Percentiles rank a stretch among this genome's conserved stretches.
phyloP scores from a whole-genome alignment of 1,284 basidiomycete genomes.

The Rhodotorula sp. region DNA sequence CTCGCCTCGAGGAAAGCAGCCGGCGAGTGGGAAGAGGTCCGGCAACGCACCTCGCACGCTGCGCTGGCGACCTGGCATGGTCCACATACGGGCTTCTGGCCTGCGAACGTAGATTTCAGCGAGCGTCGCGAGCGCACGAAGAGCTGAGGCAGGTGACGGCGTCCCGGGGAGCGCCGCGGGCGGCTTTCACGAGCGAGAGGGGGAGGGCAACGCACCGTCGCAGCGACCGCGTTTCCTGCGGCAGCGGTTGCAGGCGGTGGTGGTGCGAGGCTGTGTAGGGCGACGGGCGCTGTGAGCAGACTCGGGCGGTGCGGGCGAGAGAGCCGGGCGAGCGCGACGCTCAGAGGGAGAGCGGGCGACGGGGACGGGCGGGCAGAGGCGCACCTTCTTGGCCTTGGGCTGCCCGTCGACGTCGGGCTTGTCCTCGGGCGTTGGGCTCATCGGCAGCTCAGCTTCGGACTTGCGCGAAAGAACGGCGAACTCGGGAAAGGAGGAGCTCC shows the following conservation, averaged over 20 bases:
- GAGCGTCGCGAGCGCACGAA: neutral
- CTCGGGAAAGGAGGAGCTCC: too few species aligned
- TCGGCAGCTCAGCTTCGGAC: neutral
- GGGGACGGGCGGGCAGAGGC: neutral
- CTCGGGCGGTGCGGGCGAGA: too few species aligned
- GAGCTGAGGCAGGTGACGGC: neutral
- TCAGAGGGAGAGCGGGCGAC: neutral
- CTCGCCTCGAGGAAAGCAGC: neutral
- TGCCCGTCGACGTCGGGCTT: neutral
- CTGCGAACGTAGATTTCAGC: neutral
- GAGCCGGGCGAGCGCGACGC: neutral
- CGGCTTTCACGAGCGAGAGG: too few species aligned
- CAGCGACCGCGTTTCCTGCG: conserved; percentile 26
- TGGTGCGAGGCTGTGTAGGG: conserved; percentile 11
- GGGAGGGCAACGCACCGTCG: conserved; percentile 11
- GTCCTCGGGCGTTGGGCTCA: neutral
- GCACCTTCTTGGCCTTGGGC: neutral
- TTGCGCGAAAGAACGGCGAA: neutral
- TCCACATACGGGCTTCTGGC: conserved; percentile 25
- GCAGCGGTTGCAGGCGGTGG: conserved; percentile 32
- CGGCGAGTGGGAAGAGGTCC: neutral
- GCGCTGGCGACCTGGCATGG: conserved; percentile 2
- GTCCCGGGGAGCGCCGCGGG: too few species aligned
- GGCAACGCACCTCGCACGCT: conserved; percentile 22
- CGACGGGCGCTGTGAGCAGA: neutral